phyloP scores from a whole-genome alignment of 352 stramenopile species.

The Achlya hypogyna region DNA sequence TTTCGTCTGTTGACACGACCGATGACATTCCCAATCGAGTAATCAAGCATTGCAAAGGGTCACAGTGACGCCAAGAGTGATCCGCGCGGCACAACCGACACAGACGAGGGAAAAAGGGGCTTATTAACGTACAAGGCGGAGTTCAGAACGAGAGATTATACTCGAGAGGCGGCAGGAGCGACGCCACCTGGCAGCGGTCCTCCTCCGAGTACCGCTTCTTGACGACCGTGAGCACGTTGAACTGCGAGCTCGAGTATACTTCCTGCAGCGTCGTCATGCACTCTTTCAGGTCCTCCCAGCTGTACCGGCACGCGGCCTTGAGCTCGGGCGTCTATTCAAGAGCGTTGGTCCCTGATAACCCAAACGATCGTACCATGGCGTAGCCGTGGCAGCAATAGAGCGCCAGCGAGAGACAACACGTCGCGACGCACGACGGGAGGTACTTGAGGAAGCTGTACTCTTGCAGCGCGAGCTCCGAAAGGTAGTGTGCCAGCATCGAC shows the following conservation, averaged over 20 bases:
- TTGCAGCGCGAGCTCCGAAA: conserved; percentile 80
- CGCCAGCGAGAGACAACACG: conserved; percentile 76
- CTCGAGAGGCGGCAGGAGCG: conserved; percentile 51
- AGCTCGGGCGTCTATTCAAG: conserved; percentile 62
- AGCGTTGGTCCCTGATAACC: neutral
- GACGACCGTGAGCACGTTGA: conserved; percentile 77
- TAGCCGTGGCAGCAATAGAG: conserved; percentile 80
- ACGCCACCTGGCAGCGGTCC: conserved; percentile 68
- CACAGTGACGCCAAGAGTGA: too few relatives aligned
- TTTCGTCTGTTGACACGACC: too few relatives aligned
- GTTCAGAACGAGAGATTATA: conserved; percentile 80
- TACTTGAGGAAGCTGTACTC: conserved; percentile 84
- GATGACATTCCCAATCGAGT: too few relatives aligned
- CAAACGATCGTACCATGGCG: conserved; percentile 43
- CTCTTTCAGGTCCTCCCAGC: conserved; percentile 64
- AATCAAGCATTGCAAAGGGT: too few relatives aligned
- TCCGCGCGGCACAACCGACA: too few relatives aligned
- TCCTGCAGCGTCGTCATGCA: conserved; percentile 77
- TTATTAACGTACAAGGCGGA: neutral
- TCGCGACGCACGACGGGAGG: conserved; percentile 72
- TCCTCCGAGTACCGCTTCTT: conserved; percentile 85
- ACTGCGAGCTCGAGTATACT: conserved; percentile 70
- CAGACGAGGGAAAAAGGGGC: too few relatives aligned
- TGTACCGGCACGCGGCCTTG: conserved; percentile 68
- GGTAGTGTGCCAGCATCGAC: conserved; percentile 81